A percentile compares a stretch with the other conserved stretches of the same genome.
phyloP scores from a whole-genome alignment of 192 early-diverging fungal species.

The Coemansia guatemalensis region DNA sequence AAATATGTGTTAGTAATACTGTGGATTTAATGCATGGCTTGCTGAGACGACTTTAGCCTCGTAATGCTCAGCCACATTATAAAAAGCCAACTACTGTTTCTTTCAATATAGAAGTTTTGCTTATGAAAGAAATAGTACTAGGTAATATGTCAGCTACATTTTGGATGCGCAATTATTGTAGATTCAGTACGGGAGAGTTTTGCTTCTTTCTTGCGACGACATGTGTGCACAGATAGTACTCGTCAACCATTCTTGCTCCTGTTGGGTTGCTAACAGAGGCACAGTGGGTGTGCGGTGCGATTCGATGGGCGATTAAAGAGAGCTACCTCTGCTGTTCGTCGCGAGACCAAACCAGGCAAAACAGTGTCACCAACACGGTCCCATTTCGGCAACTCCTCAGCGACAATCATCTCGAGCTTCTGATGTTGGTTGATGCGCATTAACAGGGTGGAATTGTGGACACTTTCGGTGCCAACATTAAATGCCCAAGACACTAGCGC shows the following conservation, averaged over 20 bases:
- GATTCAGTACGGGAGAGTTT: too few species aligned
- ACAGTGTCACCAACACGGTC: slow-evolving; percentile 9
- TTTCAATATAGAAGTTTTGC: too few species aligned
- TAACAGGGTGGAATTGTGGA: slow-evolving; percentile 13
- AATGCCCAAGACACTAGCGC: slow-evolving; percentile 37
- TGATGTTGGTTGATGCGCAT: slow-evolving; percentile 16
- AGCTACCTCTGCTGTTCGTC: slow-evolving; percentile 14
- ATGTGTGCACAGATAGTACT: too few species aligned
- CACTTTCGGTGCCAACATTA: slow-evolving; percentile 27
- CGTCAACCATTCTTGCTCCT: not conserved
- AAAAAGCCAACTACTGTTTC: too few species aligned
- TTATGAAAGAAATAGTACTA: too few species aligned
- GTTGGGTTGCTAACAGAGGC: not conserved
- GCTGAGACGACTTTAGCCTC: too few species aligned
- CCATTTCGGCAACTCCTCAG: slow-evolving; percentile 27
- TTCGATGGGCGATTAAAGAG: slow-evolving; percentile 11
- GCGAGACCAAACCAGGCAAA: slow-evolving; percentile 15
- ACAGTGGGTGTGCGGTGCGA: slow-evolving; percentile 7
- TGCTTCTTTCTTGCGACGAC: too few species aligned
- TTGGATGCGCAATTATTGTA: too few species aligned
- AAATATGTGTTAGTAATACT: too few species aligned
- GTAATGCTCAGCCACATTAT: too few species aligned
- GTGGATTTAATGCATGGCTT: too few species aligned
- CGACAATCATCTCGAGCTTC: slow-evolving; percentile 7
- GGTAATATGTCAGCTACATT: too few species aligned